A percentile compares a stretch with the other conserved stretches of the same genome.
phyloP scores from a whole-genome alignment of 495 filamentous ascomycete genomes.

The Xylaria venustula region DNA sequence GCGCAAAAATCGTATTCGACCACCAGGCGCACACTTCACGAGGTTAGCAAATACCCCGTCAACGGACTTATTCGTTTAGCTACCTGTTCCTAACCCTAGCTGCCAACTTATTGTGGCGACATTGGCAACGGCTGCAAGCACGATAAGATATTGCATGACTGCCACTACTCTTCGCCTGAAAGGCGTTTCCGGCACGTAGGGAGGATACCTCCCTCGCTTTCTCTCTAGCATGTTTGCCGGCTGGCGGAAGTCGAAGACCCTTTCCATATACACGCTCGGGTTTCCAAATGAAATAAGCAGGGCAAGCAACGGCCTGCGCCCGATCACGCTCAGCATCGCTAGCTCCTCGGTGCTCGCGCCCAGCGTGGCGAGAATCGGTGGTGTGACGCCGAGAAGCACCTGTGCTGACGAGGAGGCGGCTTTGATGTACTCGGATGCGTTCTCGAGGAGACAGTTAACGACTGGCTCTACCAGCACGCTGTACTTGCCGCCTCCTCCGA shows the following conservation, averaged over 20 bases:
- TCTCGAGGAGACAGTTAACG: slow-evolving; percentile 26
- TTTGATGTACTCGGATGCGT: slow-evolving; percentile 27
- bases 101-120: slow-evolving; percentile 20
- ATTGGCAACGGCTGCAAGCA: slow-evolving; percentile 22
- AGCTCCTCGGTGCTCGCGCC: slow-evolving; percentile 19
- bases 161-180: not conserved
- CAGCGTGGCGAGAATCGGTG: slow-evolving; percentile 22
- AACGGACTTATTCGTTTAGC: not conserved
- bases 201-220: not conserved
- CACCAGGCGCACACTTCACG: slow-evolving; percentile 11
- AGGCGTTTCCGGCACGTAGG: not conserved
- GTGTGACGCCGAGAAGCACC: slow-evolving; percentile 30
- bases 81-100: slow-evolving; percentile 19
- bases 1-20: slow-evolving; percentile 9
- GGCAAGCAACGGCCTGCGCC: slow-evolving; percentile 18
- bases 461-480: slow-evolving; percentile 15
- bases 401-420: slow-evolving; percentile 24
- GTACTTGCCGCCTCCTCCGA: slow-evolving; percentile 9
- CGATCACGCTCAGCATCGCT: slow-evolving; percentile 13
- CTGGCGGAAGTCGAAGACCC: slow-evolving; percentile 8
- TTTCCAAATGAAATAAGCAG: slow-evolving; percentile 11
- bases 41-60: not conserved
- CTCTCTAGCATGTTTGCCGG: slow-evolving; percentile 5
- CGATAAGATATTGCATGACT: slow-evolving; percentile 20
- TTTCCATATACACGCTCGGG: slow-evolving; percentile 7